A percentile compares a stretch with the other conserved stretches of the same genome.
phyloP scores from a whole-genome alignment of 1,284 basidiomycete species.

The Pseudozyma hubeiensis region DNA sequence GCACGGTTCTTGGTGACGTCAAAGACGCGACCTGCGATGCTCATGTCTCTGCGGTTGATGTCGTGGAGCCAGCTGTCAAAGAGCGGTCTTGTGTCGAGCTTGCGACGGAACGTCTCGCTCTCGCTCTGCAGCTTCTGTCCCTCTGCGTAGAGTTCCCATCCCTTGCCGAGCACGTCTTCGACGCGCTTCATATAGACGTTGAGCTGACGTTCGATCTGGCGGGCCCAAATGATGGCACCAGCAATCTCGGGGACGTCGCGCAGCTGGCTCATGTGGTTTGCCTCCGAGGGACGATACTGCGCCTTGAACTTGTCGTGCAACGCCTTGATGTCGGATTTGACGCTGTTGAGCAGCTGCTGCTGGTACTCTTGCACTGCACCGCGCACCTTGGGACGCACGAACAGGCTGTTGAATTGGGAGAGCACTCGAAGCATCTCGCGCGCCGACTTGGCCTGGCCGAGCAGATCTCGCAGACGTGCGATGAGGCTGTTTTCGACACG shows the following conservation, averaged over 20 bases:
- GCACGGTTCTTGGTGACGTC: constrained; percentile 85
- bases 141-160: constrained; percentile 99
- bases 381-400: constrained; percentile 86
- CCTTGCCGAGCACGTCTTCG: constrained; percentile 96
- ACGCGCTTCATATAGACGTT: constrained; percentile 99
- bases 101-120: constrained; percentile 89
- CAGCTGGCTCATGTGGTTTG: constrained; percentile 97
- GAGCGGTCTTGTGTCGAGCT: constrained; percentile 91
- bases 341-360: constrained; percentile 75
- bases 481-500: constrained; percentile 99
- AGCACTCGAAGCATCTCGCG: constrained; percentile 99
- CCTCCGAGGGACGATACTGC: constrained; percentile 92
- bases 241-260: constrained; percentile 96
- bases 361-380: constrained; percentile 99
- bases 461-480: constrained; percentile 85
- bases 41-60: constrained; percentile 87
- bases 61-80: constrained; percentile 97
- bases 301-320: constrained; percentile 86
- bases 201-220: constrained; percentile 96
- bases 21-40: constrained; percentile 93
- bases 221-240: constrained; percentile 97
- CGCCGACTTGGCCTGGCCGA: constrained; percentile 95
- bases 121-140: constrained; percentile 96
- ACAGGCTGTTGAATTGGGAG: constrained; percentile 96
- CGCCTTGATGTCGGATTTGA: constrained; percentile 96